A percentile compares a stretch with the other conserved stretches of the same genome.
Evolutionary conservation across 2,329 filamentous ascomycete genomes (phyloP).

Genomic region (Zymoseptoria tritici): DNA sequence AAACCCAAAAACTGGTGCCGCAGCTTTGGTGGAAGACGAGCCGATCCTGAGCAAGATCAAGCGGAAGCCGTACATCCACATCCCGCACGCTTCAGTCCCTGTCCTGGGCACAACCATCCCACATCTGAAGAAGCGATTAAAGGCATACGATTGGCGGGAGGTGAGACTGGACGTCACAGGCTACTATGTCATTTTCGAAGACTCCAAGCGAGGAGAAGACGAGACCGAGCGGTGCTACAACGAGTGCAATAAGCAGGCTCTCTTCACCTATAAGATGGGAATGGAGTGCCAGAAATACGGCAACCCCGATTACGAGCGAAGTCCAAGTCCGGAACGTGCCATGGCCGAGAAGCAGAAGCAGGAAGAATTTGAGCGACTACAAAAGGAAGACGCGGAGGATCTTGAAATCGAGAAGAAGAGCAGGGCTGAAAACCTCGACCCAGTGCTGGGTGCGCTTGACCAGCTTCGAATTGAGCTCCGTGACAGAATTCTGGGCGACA

Average conservation of each 20-base stretch:
- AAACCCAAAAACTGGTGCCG: conserved; percentile 39
- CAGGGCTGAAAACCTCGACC: conserved; percentile 79
- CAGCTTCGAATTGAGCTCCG: conserved; percentile 71
- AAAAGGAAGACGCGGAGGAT: conserved; percentile 70
- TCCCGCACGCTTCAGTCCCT: conserved; percentile 79
- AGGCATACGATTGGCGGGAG: conserved; percentile 71
- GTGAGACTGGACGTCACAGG: conserved; percentile 78
- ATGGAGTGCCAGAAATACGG: conserved; percentile 75
- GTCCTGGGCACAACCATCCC: conserved; percentile 77
- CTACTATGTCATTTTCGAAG: conserved; percentile 87
- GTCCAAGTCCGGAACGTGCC: conserved; percentile 45
- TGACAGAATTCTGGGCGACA: conserved; percentile 80
- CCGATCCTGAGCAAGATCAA: conserved; percentile 63
- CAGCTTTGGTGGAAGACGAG: conserved; percentile 56
- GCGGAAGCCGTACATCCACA: conserved; percentile 81
- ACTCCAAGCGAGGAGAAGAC: conserved; percentile 65
- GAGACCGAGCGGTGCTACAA: conserved; percentile 76
- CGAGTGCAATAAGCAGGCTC: conserved; percentile 68
- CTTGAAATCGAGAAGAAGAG: conserved; percentile 85
- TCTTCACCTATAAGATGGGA: conserved; percentile 89
- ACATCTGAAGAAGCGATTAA: conserved; percentile 84
- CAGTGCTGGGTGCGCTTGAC: conserved; percentile 75
- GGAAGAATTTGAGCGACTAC: conserved; percentile 59
- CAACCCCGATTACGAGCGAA: conserved; percentile 54
- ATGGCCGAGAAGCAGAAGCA: conserved; percentile 47